These are phyloP conservation scores for Neurospora sp. DNA, from an alignment of 495 filamentous ascomycete genomes.

Conservation along the genomic window DNA sequence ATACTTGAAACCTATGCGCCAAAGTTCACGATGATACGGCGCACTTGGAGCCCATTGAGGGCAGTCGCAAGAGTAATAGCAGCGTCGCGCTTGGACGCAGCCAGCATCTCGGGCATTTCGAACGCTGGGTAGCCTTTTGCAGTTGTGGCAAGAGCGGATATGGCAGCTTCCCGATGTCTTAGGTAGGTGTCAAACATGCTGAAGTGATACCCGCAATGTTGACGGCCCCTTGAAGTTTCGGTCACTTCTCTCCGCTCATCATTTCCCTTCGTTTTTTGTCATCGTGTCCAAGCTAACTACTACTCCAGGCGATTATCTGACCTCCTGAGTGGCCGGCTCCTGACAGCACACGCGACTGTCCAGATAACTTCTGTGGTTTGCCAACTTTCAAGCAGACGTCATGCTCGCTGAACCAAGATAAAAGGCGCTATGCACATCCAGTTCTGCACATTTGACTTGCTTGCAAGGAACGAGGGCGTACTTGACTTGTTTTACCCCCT, in stretches of 20 bases:
- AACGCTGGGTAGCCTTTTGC: not conserved
- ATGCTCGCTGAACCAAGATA: too few species aligned
- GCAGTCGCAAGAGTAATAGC: not conserved
- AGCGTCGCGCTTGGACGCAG: not conserved
- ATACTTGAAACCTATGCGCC: not conserved
- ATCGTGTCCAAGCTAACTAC: not conserved
- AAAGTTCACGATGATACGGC: not conserved
- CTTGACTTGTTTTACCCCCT: too few species aligned
- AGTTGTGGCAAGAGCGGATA: not conserved
- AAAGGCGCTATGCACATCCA: too few species aligned
- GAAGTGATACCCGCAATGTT: not conserved
- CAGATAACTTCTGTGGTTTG: too few species aligned
- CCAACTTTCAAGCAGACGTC: too few species aligned
- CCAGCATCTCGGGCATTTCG: not conserved
- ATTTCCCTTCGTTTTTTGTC: not conserved
- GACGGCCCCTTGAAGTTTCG: not conserved
- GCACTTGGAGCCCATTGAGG: not conserved
- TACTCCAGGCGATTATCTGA: too few species aligned
- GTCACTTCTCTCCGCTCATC: not conserved
- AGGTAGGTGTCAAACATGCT: not conserved
- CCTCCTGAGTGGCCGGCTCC: too few species aligned
- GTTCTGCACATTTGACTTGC: too few species aligned
- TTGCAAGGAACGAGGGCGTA: too few species aligned
- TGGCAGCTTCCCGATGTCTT: not conserved
- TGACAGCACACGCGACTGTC: too few species aligned